Evolutionary conservation across 257 asterid species (phyloP).

Genomic region (Ligustrum vulgare): DNA sequence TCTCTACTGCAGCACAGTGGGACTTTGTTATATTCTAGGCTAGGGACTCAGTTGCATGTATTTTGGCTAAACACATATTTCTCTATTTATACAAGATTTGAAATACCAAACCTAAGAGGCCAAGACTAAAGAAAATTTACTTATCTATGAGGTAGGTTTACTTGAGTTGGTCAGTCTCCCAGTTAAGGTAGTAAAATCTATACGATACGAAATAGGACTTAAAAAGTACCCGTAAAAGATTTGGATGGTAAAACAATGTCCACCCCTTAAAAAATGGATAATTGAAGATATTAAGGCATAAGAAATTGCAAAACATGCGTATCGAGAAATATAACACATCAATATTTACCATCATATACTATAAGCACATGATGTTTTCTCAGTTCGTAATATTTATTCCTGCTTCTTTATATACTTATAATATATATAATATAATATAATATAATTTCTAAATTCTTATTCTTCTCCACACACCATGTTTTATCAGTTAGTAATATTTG

Average conservation of each 20-base stretch:
- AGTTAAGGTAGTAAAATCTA: not conserved
- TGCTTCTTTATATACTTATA: too few relatives aligned
- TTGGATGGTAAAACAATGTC: not conserved
- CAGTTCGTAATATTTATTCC: not conserved
- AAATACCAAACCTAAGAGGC: not conserved
- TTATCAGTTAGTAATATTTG: not conserved
- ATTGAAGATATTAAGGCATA: not conserved
- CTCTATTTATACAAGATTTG: not conserved
- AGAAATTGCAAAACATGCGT: not conserved
- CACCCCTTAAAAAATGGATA: too few relatives aligned
- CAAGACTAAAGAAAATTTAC: not conserved
- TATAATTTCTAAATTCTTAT: too few relatives aligned
- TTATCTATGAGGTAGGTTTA: not conserved
- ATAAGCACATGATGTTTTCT: not conserved
- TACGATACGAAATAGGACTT: not conserved
- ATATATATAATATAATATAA: too few relatives aligned
- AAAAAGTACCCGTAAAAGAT: not conserved
- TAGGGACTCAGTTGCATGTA: not conserved
- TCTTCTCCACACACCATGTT: too few relatives aligned
- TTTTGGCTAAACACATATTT: not conserved
- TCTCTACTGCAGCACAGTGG: not conserved
- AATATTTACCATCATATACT: not conserved
- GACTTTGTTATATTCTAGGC: not conserved
- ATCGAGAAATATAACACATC: too few relatives aligned
- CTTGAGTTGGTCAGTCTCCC: not conserved